Evolutionary conservation across 805 yeast genomes (phyloP), one percentile per base, ranked within the genome.

Genomic region (Starmerella roubikii): DNA sequence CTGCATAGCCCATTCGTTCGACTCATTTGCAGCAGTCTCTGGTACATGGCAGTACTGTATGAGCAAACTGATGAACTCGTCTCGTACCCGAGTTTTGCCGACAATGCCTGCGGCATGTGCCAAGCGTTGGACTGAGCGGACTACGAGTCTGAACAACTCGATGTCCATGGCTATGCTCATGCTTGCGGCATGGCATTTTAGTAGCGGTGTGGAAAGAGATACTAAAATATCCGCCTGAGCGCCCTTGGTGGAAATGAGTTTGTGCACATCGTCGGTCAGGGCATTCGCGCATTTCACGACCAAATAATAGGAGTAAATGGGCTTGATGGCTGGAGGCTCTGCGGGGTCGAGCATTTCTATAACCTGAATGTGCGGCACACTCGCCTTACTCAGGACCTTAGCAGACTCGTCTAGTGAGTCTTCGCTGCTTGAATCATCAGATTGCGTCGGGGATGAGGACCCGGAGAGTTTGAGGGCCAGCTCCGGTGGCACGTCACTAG

Each of bases 41-140:
- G 45, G 45, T 18, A 39, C 46, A 28, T 23, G 40, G 29, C 49
- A 44, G 40, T 41, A 42, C 40, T 45, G 51, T 3, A 39, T 36
- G 22, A 64, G 45, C 7, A 62, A 49, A 5, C 49, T 45, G 37
- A 64, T 43, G 34, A 75, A 68, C 9, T 72, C 69, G 50, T 83
- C 80, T 35, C 93, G 62, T 18, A 77, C 63, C 0, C 61, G 62
- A 1, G 56, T 52, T 11, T 79, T 54, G 0, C 74, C 76, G n/a
- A 85, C 57, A 13, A 83, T 60, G 0, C 96, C 96, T 0, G 86
- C 69, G 0, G 86, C 74, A 54, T 84, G 94, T 6, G 93, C 74
- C 35, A 82, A 65, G 46, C 78, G 76, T 55, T 88, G 96, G 7
- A 82, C 65, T 0, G 93, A 70, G 29, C 94, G 64, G 2, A 85